A percentile compares a stretch with the other conserved stretches of the same genome.
Conservation (phyloP, 768 basidiomycete genomes). For the Suillus subalutaceus region DNA sequence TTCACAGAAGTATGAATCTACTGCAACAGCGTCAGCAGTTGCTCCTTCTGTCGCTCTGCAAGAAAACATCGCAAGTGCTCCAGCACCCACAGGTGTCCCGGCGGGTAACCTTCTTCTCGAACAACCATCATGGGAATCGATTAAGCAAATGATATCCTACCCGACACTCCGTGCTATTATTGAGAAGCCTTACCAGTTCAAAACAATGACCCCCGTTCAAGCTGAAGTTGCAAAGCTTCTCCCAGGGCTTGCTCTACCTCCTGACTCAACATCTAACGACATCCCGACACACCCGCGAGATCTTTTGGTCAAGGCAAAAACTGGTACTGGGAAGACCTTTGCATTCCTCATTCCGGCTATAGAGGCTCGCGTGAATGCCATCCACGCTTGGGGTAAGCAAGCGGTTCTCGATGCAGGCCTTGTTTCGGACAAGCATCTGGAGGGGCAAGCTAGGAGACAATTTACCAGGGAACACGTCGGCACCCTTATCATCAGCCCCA, state of each 20-base stretch:
- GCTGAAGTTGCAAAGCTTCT: constrained; percentile 75
- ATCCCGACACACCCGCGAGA: constrained; percentile 49
- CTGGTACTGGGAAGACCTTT: constrained; percentile 88
- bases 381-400: constrained; percentile 49
- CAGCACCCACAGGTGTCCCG: not conserved
- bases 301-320: constrained; percentile 83
- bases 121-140: constrained; percentile 33
- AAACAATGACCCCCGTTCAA: constrained; percentile 82
- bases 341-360: constrained; percentile 88
- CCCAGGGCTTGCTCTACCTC: constrained; percentile 65
- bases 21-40: constrained; percentile 3
- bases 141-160: constrained; percentile 42
- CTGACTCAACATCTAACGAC: constrained; percentile 33
- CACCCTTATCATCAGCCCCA: constrained; percentile 83
- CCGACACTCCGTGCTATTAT: constrained; percentile 62
- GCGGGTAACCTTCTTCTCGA: not conserved
- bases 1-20: constrained; percentile 9
- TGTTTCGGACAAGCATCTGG: constrained; percentile 31
- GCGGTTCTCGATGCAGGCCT: constrained; percentile 47
- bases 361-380: constrained; percentile 67
- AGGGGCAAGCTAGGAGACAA: constrained; percentile 31
- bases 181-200: constrained; percentile 63
- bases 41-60: not conserved
- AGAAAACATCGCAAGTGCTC: not conserved
- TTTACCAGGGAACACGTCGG: constrained; percentile 60